Base-by-base conservation (phyloP, 352 stramenopile species). In the Globisporangium uncinulatum region DNA sequence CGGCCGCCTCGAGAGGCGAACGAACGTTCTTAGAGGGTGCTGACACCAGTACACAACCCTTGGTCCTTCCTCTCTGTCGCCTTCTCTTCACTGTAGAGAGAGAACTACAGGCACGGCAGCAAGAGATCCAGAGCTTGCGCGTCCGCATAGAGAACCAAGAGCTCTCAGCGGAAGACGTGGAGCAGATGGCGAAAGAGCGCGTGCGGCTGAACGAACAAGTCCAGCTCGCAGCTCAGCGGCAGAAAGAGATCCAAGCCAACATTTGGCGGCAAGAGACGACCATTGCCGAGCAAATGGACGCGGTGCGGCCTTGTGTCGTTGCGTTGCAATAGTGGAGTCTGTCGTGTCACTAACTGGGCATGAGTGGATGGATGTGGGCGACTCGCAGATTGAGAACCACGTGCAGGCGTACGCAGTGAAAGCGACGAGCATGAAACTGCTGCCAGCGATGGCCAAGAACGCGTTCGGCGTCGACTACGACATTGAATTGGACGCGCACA, bases 401-500 rank as follows among this genome's bases (percentile, higher is more conserved):
- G 79, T 97, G 14, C 66, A 86, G 44, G 65, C 79, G 34, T 98
- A 98, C 69, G 88, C 89, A 44, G 56, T 67, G 39, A 83, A 75
- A 32, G 85, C 86, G 17, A 83, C 71, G 20, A 62, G 80, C 46
- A 78, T 99, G 49, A 91, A 96, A 59, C 73, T 98, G 21, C 54
- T 97, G 55, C 92, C 91, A 3, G 46, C 73, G 39, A 79, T 83
- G 43, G 88, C 87, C 1, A 94, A 96, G 48, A 89, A 97, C 66
- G 74, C 82, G 24, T 60, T 78, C 19, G 76, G 80, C 1, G 70
- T 90, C 15, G 76, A 96, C 65, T 94, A 87, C 45, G 66, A 69
- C 32, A 84, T 96, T 20, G 70, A 76, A 36, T 70, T 92, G 34
- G 77, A 94, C 56, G 70, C 72, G 10, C 63, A 79, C 37, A 71